Percentiles rank a stretch among this genome's conserved stretches.
Conservation (phyloP, 2,329 filamentous ascomycete species). For the Hymenoscyphus fraxineus region DNA sequence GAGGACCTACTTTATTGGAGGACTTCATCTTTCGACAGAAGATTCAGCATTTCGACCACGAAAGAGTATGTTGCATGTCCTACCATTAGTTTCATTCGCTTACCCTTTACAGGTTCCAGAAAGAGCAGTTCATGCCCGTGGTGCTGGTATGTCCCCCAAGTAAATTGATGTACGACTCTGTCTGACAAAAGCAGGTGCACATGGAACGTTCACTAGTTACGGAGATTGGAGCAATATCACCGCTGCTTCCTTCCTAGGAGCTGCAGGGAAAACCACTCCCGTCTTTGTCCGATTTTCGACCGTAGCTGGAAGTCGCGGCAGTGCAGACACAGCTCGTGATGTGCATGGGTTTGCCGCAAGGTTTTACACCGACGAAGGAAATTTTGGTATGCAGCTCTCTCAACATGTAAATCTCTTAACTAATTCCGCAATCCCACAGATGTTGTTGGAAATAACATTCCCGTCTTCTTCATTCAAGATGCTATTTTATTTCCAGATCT, state of each 20-base stretch:
- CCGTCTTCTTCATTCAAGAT: conserved; percentile 46
- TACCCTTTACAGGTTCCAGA: conserved; percentile 41
- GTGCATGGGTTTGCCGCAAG: conserved; percentile 67
- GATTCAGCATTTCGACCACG: conserved; percentile 67
- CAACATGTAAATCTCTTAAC: background rate
- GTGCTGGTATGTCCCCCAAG: conserved; percentile 46
- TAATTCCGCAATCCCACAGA: conserved; percentile 28
- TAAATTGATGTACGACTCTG: conserved; percentile 43
- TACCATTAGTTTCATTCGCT: background rate
- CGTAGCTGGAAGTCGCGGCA: conserved; percentile 65
- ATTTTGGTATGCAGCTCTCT: conserved; percentile 52
- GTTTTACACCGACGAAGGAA: conserved; percentile 38
- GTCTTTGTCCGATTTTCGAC: conserved; percentile 72
- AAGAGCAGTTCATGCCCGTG: conserved; percentile 66
- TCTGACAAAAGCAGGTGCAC: conserved; percentile 43
- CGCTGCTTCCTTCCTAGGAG: conserved; percentile 58
- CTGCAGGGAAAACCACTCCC: conserved; percentile 56
- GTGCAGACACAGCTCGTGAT: conserved; percentile 66
- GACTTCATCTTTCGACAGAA: conserved; percentile 72
- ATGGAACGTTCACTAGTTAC: conserved; percentile 66
- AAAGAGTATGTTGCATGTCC: conserved; percentile 46
- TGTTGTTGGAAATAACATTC: conserved; percentile 43
- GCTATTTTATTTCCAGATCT: conserved; percentile 46
- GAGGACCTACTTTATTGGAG: conserved; percentile 67
- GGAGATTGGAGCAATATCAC: conserved; percentile 65